A percentile compares a stretch with the other conserved stretches of the same genome.
Evolutionary conservation across 169 alveolate species (phyloP).

Genomic region (Toxoplasma gondii): DNA sequence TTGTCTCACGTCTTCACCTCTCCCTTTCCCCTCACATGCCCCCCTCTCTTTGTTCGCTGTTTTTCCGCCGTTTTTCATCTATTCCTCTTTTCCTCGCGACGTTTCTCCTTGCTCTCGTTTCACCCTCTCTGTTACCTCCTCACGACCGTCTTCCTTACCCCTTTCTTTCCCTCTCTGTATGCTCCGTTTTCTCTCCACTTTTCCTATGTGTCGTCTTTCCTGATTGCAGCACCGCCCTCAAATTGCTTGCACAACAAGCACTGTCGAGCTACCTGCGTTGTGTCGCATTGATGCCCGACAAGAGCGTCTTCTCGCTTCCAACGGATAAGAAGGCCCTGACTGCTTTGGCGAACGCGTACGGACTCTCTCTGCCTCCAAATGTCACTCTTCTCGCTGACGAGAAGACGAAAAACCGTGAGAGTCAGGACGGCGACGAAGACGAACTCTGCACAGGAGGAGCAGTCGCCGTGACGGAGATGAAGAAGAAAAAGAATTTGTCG

Average conservation of each 20-base stretch:
- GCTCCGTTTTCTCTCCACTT: no score
- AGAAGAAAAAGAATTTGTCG: conserved; percentile 51
- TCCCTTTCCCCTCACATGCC: no score
- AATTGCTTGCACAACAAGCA: conserved; percentile 62
- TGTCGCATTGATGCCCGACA: conserved; percentile 52
- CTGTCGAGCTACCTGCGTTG: conserved; percentile 47
- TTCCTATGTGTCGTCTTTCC: not conserved
- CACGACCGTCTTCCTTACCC: no score
- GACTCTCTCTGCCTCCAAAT: conserved; percentile 21
- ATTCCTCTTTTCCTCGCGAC: no score
- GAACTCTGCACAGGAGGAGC: conserved; percentile 34
- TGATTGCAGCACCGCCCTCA: conserved; percentile 53
- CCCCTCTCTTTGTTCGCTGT: no score
- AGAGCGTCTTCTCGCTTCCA: conserved; percentile 11
- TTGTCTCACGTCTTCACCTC: no score
- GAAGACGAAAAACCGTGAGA: not conserved
- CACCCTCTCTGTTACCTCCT: no score
- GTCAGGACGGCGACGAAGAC: not conserved
- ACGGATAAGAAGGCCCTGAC: not conserved
- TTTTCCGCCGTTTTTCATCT: no score
- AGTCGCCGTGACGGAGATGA: conserved; percentile 46
- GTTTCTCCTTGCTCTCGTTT: no score
- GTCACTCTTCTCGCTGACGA: not conserved
- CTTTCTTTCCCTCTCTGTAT: no score
- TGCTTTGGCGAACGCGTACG: conserved; percentile 44